Evolutionary conservation across 192 early-diverging fungal genomes (phyloP).

Genomic region (Rhizoclosmatium globosum): DNA sequence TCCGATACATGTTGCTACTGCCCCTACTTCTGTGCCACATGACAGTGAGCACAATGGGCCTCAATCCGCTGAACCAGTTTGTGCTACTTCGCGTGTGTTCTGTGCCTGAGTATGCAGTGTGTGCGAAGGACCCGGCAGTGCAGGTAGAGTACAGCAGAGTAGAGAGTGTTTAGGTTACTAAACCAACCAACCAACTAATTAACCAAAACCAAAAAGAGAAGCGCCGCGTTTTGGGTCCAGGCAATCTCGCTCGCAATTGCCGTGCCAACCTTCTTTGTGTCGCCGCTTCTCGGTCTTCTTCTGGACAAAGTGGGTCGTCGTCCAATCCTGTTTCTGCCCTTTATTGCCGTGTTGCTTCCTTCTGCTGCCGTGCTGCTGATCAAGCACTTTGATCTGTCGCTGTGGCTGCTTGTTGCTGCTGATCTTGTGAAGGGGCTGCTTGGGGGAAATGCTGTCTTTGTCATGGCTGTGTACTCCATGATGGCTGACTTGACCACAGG

Average conservation of each 20-base stretch:
- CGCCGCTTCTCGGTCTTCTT: slow-evolving; percentile 45
- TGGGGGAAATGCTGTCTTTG: slow-evolving; percentile 43
- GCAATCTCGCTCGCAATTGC: slow-evolving; percentile 39
- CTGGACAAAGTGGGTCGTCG: slow-evolving; percentile 49
- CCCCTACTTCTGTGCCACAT: slow-evolving; percentile 28
- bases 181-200: background rate
- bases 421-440: slow-evolving; percentile 47
- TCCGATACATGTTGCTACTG: slow-evolving; percentile 9
- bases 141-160: too few species aligned
- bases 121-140: background rate
- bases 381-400: background rate
- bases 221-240: slow-evolving; percentile 48
- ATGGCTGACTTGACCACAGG: slow-evolving; percentile 48
- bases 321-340: slow-evolving; percentile 40
- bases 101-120: background rate
- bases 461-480: slow-evolving; percentile 45
- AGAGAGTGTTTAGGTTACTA: background rate
- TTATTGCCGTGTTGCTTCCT: slow-evolving; percentile 24
- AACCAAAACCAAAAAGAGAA: background rate
- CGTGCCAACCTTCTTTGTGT: slow-evolving; percentile 47
- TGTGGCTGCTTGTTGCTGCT: slow-evolving; percentile 28
- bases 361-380: slow-evolving; percentile 14
- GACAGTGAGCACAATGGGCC: slow-evolving; percentile 23
- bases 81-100: slow-evolving; percentile 26
- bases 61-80: slow-evolving; percentile 34